Base-by-base conservation (phyloP, 108 stramenopile species). In the Cyclostephanos invisitatus region DNA sequence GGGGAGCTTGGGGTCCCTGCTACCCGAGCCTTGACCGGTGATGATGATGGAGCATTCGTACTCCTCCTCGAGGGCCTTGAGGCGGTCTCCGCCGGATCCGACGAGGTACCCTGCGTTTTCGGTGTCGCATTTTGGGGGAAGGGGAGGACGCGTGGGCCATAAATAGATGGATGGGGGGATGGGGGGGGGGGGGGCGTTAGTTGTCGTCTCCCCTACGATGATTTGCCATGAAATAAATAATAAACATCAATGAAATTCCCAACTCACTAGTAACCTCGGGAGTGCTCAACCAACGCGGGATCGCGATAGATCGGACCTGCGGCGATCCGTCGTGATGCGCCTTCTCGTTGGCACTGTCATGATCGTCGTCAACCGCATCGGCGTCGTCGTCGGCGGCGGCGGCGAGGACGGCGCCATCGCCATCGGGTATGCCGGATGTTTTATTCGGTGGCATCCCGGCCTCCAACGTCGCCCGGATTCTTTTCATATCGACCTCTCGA, bases 281-380 rank as follows among this genome's bases (percentile, higher is more conserved):
- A 40, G 60, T 73, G 60, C 80, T 80, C 64, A 80, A 62, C 80
- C 80, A 80, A 47, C 59, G 48, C 42, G 80, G 80, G 18, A 80
- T 63, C 21, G 73, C 80, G 73, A 80, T 73, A 2, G 73, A 61
- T 32, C 72, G 48, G 17, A 66, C 64, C 20, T 67, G 55, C 60
- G 51, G 35, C 12, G 56, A 53, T 20, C 20, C 67, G 1, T 47
- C 62, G 22, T 47, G 40, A 24, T n/a, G n/a, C n/a, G 20, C 38
- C 12, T 40, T 61, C 36, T 69, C 36, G 22, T 70, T 2, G n/a
- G n/a, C n/a, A 32, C 32, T 32, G 32, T 4, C 60, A 27, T 58
- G 17, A 12, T 59, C 29, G 29, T 59, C 32, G 17, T 59, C 58
- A 3, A 2, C 53, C 9, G 12, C 53, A 4, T 24, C 53, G 53